phyloP scores from a whole-genome alignment of 73 alveolate species.

The Stentor coeruleus region DNA sequence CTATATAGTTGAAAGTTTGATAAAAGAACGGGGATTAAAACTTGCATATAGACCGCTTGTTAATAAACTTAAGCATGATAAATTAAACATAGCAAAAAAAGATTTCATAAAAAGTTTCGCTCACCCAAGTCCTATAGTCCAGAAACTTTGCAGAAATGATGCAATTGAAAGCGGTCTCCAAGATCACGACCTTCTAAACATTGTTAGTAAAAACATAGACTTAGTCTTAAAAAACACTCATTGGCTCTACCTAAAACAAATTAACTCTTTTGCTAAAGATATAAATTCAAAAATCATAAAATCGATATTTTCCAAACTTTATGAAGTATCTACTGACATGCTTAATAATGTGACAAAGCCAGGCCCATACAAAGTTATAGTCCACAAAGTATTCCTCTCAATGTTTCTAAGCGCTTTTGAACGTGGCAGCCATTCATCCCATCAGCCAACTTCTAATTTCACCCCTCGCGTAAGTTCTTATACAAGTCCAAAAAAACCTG shows the following conservation, averaged over 20 bases:
- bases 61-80: background rate
- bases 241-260: background rate
- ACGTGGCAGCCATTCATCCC: background rate
- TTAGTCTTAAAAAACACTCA: background rate
- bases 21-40: background rate
- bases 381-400: background rate
- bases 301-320: background rate
- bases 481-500: background rate
- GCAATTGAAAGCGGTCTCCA: background rate
- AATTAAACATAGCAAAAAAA: background rate
- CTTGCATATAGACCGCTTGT: background rate
- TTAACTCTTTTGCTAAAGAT: background rate
- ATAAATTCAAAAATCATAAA: background rate
- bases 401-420: background rate
- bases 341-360: background rate
- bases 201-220: background rate
- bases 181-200: background rate
- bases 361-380: background rate
- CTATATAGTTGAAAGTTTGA: background rate
- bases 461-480: background rate
- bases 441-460: background rate
- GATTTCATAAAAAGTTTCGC: background rate
- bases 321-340: conserved; percentile 6
- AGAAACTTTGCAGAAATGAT: background rate
- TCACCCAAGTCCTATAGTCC: conserved; percentile 6